A percentile compares a stretch with the other conserved stretches of the same genome.
phyloP scores from a whole-genome alignment of 2,329 filamentous ascomycete species.

The Monilinia fructicola region DNA sequence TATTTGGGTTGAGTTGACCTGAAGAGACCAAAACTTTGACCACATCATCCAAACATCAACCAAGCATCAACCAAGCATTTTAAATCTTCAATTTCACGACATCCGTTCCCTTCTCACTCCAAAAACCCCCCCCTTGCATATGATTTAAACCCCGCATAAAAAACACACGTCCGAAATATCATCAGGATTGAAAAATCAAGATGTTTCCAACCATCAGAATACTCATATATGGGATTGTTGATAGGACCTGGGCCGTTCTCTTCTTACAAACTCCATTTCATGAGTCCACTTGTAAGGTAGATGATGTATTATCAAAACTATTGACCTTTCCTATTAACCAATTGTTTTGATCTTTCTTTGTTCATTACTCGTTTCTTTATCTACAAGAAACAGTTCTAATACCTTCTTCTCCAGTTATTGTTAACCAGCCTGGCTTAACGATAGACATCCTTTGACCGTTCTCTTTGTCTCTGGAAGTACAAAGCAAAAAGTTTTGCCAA shows the following conservation, averaged over 20 bases:
- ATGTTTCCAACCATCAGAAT: conserved; percentile 21
- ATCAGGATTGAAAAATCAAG: not conserved
- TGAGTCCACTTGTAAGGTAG: not conserved
- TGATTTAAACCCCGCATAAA: conserved; percentile 12
- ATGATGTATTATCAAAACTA: not conserved
- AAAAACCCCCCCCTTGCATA: conserved; percentile 3
- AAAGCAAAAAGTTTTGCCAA: conserved; percentile 17
- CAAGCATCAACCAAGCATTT: not conserved
- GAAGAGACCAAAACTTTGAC: conserved; percentile 12
- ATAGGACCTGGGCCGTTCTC: conserved; percentile 13
- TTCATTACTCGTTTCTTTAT: conserved; percentile 1
- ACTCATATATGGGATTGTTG: conserved; percentile 1
- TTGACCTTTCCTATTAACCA: conserved; percentile 11
- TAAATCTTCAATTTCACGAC: not conserved
- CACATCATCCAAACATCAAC: conserved; percentile 9
- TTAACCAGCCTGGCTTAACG: not conserved
- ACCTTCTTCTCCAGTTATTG: conserved; percentile 6
- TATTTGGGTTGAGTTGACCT: not conserved
- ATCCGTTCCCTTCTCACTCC: conserved; percentile 1
- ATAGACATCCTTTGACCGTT: not conserved
- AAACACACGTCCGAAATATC: not conserved
- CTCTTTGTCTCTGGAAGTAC: conserved; percentile 14
- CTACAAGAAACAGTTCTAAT: conserved; percentile 15
- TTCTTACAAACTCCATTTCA: conserved; percentile 2
- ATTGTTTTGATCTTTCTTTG: conserved; percentile 1